A percentile compares a stretch with the other conserved stretches of the same genome.
These are phyloP conservation scores for Cryptosporidium andersoni DNA, from an alignment of 169 alveolate genomes.

Conservation along the genomic window DNA sequence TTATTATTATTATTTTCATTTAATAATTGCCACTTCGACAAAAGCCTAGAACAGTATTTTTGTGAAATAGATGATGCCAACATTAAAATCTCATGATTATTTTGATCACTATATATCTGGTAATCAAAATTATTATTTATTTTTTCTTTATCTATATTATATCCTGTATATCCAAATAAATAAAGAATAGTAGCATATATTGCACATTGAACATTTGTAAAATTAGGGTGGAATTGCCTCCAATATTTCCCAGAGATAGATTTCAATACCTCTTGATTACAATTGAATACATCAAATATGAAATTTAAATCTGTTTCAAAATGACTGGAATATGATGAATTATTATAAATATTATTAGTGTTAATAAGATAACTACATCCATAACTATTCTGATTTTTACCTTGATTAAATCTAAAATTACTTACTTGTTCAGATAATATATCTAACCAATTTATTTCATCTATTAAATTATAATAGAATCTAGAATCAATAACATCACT, in stretches of 20 bases:
- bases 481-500: neutral
- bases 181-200: conserved; percentile 37
- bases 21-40: conserved; percentile 32
- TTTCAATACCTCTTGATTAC: conserved; percentile 8
- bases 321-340: neutral
- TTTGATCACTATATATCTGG: neutral
- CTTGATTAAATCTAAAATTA: neutral
- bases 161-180: conserved; percentile 22
- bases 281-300: neutral
- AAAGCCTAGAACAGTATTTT: conserved; percentile 40
- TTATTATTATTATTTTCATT: neutral
- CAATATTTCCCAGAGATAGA: conserved; percentile 29
- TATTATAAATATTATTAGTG: neutral
- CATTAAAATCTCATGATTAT: conserved; percentile 4
- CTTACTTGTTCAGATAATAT: neutral
- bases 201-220: conserved; percentile 21
- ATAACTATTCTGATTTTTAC: neutral
- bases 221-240: conserved; percentile 58
- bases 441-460: too few relatives aligned
- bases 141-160: too few relatives aligned
- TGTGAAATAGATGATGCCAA: conserved; percentile 26
- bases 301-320: neutral
- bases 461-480: too few relatives aligned
- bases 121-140: neutral
- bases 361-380: conserved; percentile 16